Base-by-base conservation (phyloP, 2,329 filamentous ascomycete species). In the Hortaea werneckii region DNA sequence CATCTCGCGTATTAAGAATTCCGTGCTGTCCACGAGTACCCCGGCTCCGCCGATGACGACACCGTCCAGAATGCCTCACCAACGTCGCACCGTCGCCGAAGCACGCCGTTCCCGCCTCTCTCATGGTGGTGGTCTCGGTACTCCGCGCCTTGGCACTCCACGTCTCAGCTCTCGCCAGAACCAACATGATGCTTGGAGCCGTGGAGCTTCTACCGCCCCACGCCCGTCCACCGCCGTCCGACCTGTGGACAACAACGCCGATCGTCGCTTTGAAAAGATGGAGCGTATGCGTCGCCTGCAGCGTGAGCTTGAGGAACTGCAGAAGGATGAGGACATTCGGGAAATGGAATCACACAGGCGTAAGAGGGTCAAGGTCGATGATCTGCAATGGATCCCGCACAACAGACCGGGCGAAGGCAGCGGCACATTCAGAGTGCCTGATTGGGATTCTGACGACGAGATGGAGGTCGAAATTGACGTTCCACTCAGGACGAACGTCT, bases 361-460 rank as follows among this genome's bases (percentile, higher is more conserved):
- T 38, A 63, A 63, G 53, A 49, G 57, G 20, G 58, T 62, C 41
- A 63, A 62, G 50, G 48, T 62, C 38, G 59, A 62, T 44, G 45
- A 56, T n/a, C 46, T 63, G 8, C 48, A 49, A 8, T 37, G 29
- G 9, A 60, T 63, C 28, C 60, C 60, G 43, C 58, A 60, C 47
- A 58, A 58, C 41, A 50, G 49, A 9, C 60, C 59, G 4, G 60
- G 59, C 28, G 60, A 63, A 13, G 40, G 54, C 3, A 42, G 37
- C n/a, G 51, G 52, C 29, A 62, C 55, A 9, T 63, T 61, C 52
- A 43, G 59, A 7, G 52, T 62, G 30, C 56, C 56, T 9, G 60
- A 63, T 8, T 42, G 48, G 11, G 59, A 62, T 44, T 54, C 50
- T 35, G 60, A 62, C 40, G 60, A 61, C 28, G 58, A 62, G 50